These are phyloP conservation scores for Trichoderma asperellum DNA, from an alignment of 2,329 filamentous ascomycete species.

Conservation along the genomic window DNA sequence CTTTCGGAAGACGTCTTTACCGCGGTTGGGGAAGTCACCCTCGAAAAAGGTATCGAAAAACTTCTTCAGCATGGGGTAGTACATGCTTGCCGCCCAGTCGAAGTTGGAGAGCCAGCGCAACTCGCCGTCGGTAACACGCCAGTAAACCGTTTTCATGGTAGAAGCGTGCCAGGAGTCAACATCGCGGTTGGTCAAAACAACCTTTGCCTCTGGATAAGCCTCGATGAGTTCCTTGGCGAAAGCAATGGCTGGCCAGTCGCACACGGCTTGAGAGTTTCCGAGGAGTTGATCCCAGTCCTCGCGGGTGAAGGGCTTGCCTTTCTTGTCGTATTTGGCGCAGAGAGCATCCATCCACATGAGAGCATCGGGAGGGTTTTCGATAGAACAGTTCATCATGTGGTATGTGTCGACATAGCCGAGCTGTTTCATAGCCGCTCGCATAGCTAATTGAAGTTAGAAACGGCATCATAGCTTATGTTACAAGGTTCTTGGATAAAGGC, in stretches of 20 bases:
- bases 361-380: constrained; percentile 63
- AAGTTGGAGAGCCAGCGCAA: constrained; percentile 43
- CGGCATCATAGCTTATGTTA: neutral
- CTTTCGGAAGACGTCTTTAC: constrained; percentile 38
- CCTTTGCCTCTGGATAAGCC: constrained; percentile 73
- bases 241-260: constrained; percentile 66
- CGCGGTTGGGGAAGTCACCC: constrained; percentile 40
- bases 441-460: constrained; percentile 47
- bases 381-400: constrained; percentile 73
- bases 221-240: constrained; percentile 72
- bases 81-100: constrained; percentile 69
- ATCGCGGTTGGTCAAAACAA: constrained; percentile 68
- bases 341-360: constrained; percentile 73
- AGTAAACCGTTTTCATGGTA: constrained; percentile 70
- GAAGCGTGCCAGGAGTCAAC: constrained; percentile 60
- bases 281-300: constrained; percentile 72
- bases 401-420: constrained; percentile 71
- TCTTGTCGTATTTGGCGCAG: constrained; percentile 51
- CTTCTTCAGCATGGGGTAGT: constrained; percentile 71
- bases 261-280: constrained; percentile 68
- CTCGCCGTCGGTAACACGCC: constrained; percentile 67
- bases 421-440: constrained; percentile 66
- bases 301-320: constrained; percentile 55
- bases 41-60: constrained; percentile 68
- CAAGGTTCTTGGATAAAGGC: neutral